A percentile compares a stretch with the other conserved stretches of the same genome.
These are phyloP conservation scores for Neoboletus magnificus DNA, from an alignment of 768 basidiomycete genomes.

Conservation along the genomic window DNA sequence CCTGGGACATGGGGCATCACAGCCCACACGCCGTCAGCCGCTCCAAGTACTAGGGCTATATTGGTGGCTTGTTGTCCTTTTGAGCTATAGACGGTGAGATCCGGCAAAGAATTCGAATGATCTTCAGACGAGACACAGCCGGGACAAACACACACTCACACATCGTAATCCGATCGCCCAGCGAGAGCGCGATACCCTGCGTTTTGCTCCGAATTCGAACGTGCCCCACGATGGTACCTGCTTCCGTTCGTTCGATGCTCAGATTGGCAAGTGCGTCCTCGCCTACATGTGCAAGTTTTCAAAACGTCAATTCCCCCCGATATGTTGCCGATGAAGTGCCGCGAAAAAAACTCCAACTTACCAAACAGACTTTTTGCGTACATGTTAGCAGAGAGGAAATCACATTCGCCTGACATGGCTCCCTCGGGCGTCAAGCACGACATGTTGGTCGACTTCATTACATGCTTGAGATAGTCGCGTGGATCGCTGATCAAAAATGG, in stretches of 20 bases:
- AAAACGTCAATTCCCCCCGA: background rate
- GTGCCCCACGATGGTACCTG: slow-evolving; percentile 83
- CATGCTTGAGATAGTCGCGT: slow-evolving; percentile 85
- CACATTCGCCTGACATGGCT: slow-evolving; percentile 89
- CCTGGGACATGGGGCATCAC: background rate
- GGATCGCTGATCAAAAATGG: slow-evolving; percentile 54
- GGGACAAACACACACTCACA: slow-evolving; percentile 32
- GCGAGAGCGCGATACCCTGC: slow-evolving; percentile 91
- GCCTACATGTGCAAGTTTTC: slow-evolving; percentile 40
- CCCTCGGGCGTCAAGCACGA: slow-evolving; percentile 89
- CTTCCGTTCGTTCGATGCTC: slow-evolving; percentile 83
- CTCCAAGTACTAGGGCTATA: slow-evolving; percentile 1
- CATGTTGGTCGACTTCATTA: slow-evolving; percentile 98
- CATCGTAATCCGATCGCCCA: slow-evolving; percentile 86
- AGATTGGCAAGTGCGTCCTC: slow-evolving; percentile 97
- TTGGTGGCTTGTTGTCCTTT: slow-evolving; percentile 38
- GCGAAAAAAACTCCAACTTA: slow-evolving; percentile 34
- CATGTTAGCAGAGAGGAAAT: slow-evolving; percentile 96
- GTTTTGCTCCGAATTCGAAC: slow-evolving; percentile 97
- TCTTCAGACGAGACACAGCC: background rate
- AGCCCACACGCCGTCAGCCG: background rate
- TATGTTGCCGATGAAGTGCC: background rate
- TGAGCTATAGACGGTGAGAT: slow-evolving; percentile 31
- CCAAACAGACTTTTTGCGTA: slow-evolving; percentile 94
- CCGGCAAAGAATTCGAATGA: too few relatives aligned